Base-by-base conservation (phyloP, 2,329 filamentous ascomycete species). In the Phaeoacremonium minimum region DNA sequence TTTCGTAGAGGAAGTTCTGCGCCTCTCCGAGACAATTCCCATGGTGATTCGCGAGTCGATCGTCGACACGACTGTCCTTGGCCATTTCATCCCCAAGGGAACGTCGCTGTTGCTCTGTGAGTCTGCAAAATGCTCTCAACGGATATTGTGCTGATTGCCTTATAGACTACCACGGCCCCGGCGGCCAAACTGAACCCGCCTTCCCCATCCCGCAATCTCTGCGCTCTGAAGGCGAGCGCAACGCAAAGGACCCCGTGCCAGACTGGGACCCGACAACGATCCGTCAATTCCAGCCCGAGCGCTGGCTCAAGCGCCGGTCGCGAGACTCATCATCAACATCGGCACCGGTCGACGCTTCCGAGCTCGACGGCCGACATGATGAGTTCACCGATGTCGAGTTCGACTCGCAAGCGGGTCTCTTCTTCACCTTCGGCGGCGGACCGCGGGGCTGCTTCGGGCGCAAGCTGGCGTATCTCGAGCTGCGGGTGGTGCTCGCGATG, bases 1-100 rank as follows among this genome's bases (percentile, higher is more conserved):
- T 5, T 30, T 51, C 4, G 40, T 58, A 3, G 53, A 58, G 31
- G 57, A 64, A 43, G 46, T 51, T 6, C 40, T 58, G 8, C 57
- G 60, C 3, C 44, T 48, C 15, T 39, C 45, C 6, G 38, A 42
- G 14, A 46, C 51, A 4, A 41, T 51, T 12, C 33, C 48, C 30
- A 37, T 49, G 32, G 47, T 52, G 5, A 39, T 40, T 2, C 55
- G 55, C 7, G 30, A 45, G 15, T 45, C 57, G 6, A 37, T 43
- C n/a, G 31, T 44, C 15, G 54, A 60, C 31, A 51, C 47, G 2
- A 39, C 36, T 4, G 37, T 58, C 4, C 46, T 57, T 5, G 53
- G 54, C n/a, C 37, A 29, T 15, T 37, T 12, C 15, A 45, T 58
- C n/a, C 53, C 54, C 17, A 52, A 50, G 35, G 54, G 49, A 7